Percentiles rank a stretch among this genome's conserved stretches.
Conservation (phyloP, 352 stramenopile species). For the Globisporangium nunn region DNA sequence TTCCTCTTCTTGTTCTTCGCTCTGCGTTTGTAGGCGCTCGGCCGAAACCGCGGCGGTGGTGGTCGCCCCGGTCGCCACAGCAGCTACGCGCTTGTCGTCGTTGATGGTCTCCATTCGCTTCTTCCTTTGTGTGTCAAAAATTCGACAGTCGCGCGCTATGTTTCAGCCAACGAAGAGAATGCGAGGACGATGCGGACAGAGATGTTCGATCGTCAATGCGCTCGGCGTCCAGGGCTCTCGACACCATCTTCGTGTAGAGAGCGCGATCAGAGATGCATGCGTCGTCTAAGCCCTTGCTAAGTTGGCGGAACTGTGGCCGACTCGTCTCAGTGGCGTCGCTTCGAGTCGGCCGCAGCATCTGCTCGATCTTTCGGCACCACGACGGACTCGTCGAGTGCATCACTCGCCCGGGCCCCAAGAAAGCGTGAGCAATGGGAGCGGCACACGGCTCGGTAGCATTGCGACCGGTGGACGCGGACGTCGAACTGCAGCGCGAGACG, state of each 20-base stretch:
- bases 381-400: not conserved
- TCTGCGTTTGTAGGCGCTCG: not conserved
- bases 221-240: no score
- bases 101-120: not conserved
- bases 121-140: not conserved
- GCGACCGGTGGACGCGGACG: conserved; percentile 41
- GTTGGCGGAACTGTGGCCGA: no score
- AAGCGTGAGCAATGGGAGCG: conserved; percentile 29
- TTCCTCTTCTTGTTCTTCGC: conserved; percentile 16
- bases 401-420: no score
- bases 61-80: no score
- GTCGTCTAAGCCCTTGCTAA: no score
- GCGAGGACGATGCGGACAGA: not conserved
- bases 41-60: not conserved
- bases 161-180: not conserved
- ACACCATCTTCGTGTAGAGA: no score
- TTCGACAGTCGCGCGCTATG: not conserved
- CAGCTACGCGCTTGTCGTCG: not conserved
- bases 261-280: no score
- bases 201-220: no score
- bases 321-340: not conserved
- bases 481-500: conserved; percentile 65
- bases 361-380: not conserved
- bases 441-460: conserved; percentile 36
- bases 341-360: not conserved